Percentiles rank a stretch among this genome's conserved stretches.
Conservation (phyloP, 176 grass and related monocot species). For the Bonia amplexicaulis region DNA sequence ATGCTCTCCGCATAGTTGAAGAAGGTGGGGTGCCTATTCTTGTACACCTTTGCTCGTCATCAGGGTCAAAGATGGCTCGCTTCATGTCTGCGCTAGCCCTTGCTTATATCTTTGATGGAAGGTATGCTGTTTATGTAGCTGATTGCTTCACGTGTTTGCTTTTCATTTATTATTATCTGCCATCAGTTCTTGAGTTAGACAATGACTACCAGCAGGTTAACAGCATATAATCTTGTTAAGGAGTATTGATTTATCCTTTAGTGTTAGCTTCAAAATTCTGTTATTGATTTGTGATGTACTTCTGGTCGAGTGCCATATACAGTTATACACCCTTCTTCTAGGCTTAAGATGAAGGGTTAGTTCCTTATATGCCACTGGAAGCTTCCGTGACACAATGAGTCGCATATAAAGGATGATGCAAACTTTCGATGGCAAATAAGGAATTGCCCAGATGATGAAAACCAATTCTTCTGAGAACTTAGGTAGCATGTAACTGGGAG, state of each 20-base stretch:
- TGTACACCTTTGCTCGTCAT: slow-evolving; percentile 88
- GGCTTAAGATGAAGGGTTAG: neutral
- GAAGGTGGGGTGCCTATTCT: slow-evolving; percentile 94
- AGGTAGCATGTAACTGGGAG: neutral
- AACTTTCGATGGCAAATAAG: too few species aligned
- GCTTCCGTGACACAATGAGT: too few species aligned
- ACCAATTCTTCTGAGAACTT: neutral
- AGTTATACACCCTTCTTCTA: neutral
- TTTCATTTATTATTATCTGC: neutral
- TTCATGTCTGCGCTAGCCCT: slow-evolving; percentile 99
- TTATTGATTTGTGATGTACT: neutral
- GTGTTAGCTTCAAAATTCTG: slow-evolving; percentile 14
- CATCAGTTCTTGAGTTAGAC: slow-evolving; percentile 1
- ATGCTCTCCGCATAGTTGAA: slow-evolving; percentile 90
- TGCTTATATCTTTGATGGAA: slow-evolving; percentile 99
- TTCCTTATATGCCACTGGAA: too few species aligned
- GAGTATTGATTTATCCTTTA: neutral
- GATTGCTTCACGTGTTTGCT: neutral
- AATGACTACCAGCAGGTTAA: neutral
- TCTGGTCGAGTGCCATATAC: neutral
- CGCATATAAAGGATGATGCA: too few species aligned
- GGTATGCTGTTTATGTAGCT: slow-evolving; percentile 39
- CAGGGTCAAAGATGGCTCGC: slow-evolving; percentile 93
- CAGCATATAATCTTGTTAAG: neutral
- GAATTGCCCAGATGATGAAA: neutral